phyloP scores from a whole-genome alignment of 768 basidiomycete species.

The Tylopilus balloui region DNA sequence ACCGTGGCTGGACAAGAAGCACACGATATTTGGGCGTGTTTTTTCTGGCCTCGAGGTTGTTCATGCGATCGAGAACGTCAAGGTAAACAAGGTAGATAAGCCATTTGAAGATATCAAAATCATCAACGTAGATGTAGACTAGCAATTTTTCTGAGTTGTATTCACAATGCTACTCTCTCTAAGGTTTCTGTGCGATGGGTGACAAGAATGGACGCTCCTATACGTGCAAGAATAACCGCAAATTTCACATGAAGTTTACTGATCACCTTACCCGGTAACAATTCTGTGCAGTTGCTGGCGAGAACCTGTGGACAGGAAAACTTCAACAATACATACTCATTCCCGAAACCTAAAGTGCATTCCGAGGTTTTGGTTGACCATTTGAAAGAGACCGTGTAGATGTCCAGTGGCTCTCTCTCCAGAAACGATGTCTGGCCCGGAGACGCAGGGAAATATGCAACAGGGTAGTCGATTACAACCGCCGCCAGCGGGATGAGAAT shows the following conservation, averaged over 20 bases:
- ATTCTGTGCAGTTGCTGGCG: constrained; percentile 3
- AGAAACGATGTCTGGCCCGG: constrained; percentile 37
- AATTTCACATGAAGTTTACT: constrained; percentile 35
- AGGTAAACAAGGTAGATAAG: constrained; percentile 79
- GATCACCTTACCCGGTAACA: constrained; percentile 25
- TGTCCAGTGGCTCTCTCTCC: constrained; percentile 42
- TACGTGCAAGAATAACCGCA: constrained; percentile 23
- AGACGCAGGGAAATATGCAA: constrained; percentile 50
- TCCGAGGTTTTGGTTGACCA: background rate
- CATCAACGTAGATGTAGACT: constrained; percentile 71
- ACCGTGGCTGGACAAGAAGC: constrained; percentile 89
- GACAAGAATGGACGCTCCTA: constrained; percentile 23
- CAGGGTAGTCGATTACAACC: constrained; percentile 57
- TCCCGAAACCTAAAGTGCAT: background rate
- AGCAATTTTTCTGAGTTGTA: constrained; percentile 15
- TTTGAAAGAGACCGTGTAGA: constrained; percentile 38
- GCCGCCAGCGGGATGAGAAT: constrained; percentile 51
- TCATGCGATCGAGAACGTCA: constrained; percentile 88
- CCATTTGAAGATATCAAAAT: constrained; percentile 95
- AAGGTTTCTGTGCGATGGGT: constrained; percentile 34
- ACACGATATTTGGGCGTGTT: constrained; percentile 91
- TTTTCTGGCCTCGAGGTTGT: constrained; percentile 85
- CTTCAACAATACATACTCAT: constrained; percentile 42
- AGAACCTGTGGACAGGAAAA: constrained; percentile 52
- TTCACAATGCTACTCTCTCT: constrained; percentile 48